Percentiles rank a stretch among this genome's conserved stretches.
Conservation (phyloP, 2,329 filamentous ascomycete species). For the Sclerotinia nivalis region DNA sequence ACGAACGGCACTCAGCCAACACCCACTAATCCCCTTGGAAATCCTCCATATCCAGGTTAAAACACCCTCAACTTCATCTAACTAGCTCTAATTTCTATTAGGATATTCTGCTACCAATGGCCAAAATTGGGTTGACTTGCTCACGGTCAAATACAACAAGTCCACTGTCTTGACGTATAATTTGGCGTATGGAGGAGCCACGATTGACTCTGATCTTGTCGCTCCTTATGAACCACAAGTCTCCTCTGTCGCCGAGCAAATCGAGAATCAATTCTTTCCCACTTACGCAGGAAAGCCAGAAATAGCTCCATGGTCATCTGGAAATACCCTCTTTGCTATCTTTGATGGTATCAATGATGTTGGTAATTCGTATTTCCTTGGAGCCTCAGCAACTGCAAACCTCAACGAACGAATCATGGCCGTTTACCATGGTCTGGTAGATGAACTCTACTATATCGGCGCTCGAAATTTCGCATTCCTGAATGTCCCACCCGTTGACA, state of each 20-base stretch:
- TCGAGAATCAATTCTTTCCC: slow-evolving; percentile 47
- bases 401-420: slow-evolving; percentile 47
- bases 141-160: slow-evolving; percentile 48
- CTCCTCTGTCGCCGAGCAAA: slow-evolving; percentile 44
- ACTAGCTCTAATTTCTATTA: not conserved
- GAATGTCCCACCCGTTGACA: slow-evolving; percentile 59
- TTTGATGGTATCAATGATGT: slow-evolving; percentile 61
- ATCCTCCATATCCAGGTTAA: slow-evolving; percentile 44
- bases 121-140: slow-evolving; percentile 57
- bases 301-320: slow-evolving; percentile 31
- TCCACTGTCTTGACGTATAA: slow-evolving; percentile 52
- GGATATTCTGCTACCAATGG: slow-evolving; percentile 47
- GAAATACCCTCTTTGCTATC: slow-evolving; percentile 33
- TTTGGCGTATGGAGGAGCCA: slow-evolving; percentile 50
- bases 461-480: slow-evolving; percentile 60
- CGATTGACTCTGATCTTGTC: slow-evolving; percentile 44
- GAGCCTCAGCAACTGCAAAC: slow-evolving; percentile 36
- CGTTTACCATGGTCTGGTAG: slow-evolving; percentile 46
- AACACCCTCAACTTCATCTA: not conserved
- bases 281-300: slow-evolving; percentile 42
- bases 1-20: slow-evolving; percentile 41
- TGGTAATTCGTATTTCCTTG: slow-evolving; percentile 49
- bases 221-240: slow-evolving; percentile 43
- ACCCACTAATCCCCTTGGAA: slow-evolving; percentile 44
- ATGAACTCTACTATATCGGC: slow-evolving; percentile 53